A percentile compares a stretch with the other conserved stretches of the same genome.
phyloP scores from a whole-genome alignment of 1,139 yeast species.

The Sugiyamaella neomexicana region DNA sequence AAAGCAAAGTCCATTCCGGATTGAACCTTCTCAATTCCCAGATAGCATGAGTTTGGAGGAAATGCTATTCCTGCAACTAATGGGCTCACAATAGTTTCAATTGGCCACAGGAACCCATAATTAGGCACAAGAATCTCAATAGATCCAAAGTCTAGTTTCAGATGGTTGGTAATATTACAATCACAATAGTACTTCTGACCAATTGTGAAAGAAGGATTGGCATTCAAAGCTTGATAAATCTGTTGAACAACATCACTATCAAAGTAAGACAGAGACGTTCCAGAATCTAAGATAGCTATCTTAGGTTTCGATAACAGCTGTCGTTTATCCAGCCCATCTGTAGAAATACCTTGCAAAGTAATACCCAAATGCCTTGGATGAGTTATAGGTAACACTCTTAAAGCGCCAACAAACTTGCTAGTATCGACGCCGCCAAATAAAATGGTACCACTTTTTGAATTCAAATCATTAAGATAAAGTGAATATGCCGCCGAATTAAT shows the following conservation, averaged over 20 bases:
- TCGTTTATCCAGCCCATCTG: conserved; percentile 42
- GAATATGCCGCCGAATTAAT: conserved; percentile 52
- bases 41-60: conserved; percentile 42
- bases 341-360: conserved; percentile 43
- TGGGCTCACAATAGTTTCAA: conserved; percentile 37
- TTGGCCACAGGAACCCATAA: conserved; percentile 45
- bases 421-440: conserved; percentile 55
- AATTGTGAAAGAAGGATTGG: conserved; percentile 42
- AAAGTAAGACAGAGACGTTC: conserved; percentile 60
- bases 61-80: conserved; percentile 37
- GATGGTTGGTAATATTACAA: conserved; percentile 40
- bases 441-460: conserved; percentile 43
- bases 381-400: conserved; percentile 34
- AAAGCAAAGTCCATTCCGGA: conserved; percentile 37
- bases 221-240: conserved; percentile 38
- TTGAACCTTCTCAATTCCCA: conserved; percentile 38
- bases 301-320: conserved; percentile 35
- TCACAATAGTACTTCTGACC: conserved; percentile 42
- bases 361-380: conserved; percentile 53
- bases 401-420: conserved; percentile 47
- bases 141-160: conserved; percentile 56
- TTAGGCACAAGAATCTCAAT: conserved; percentile 50
- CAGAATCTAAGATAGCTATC: conserved; percentile 64
- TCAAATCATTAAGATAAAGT: conserved; percentile 33
- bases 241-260: conserved; percentile 46